Percentiles rank a stretch among this genome's conserved stretches.
Conservation (phyloP, 169 alveolate genomes). For the Plasmodium knowlesi region DNA sequence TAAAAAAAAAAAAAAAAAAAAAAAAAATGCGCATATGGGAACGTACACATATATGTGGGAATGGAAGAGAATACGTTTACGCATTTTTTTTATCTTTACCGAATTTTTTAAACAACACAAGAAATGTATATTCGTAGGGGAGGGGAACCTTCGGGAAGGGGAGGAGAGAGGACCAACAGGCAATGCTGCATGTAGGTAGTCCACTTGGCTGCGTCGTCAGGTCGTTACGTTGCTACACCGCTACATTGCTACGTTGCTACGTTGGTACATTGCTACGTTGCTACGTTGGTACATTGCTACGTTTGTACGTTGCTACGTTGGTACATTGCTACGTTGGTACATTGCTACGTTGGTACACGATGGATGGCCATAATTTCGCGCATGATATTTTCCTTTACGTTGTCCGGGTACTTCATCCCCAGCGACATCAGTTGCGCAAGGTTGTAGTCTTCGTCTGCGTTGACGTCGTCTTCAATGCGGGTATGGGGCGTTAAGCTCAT, state of each 20-base stretch:
- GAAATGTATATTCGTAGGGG: background rate
- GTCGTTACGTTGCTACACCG: too few species aligned
- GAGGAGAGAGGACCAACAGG: background rate
- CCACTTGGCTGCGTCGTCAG: background rate
- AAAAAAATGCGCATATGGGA: background rate
- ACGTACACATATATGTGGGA: background rate
- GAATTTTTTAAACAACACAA: background rate
- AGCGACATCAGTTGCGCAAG: constrained; percentile 1
- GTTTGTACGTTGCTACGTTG: background rate
- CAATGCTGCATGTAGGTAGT: background rate
- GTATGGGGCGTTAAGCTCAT: background rate
- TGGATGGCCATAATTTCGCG: constrained; percentile 27
- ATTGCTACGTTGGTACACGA: background rate
- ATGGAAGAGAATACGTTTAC: background rate
- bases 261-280: background rate
- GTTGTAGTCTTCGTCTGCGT: too few species aligned
- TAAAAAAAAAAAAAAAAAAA: background rate
- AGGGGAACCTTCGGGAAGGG: background rate
- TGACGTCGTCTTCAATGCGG: background rate
- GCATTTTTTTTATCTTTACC: background rate
- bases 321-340: background rate
- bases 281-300: background rate
- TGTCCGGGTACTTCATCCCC: constrained; percentile 43
- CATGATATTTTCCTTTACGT: constrained; percentile 34
- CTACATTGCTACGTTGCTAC: background rate